Evolutionary conservation across 305 asterid genomes (phyloP), one percentile per base, ranked within the genome.

Genomic region (Fraxinus albicans): DNA sequence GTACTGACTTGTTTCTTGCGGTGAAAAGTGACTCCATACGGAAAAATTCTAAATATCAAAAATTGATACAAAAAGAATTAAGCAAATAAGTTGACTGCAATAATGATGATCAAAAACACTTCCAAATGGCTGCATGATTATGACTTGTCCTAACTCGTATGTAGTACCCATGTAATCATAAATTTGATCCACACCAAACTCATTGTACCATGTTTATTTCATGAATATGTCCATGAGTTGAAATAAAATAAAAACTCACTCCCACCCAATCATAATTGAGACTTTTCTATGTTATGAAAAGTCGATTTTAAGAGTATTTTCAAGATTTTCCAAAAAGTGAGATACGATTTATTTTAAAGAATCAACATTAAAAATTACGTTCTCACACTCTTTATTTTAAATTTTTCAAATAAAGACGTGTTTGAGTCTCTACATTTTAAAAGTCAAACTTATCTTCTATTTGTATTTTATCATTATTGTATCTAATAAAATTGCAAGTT

Each of bases 201-300:
- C 84, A 81, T 77, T 77, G 83, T 74, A 78, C 87, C 86, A 85
- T 80, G 83, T 86, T 80, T 81, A 50, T 74, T 70, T 23, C 89
- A 74, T 78, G 69, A 76, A 69, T 8, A 72, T 72, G 55, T 74
- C 50, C 82, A 40, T 19, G 55, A 19, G 17, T 29, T 79, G 35
- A 35, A 60, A n/a, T 79, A 65, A 79, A 80, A 73, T 23, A 23
- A 69, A 29, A 69, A 69, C 34, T 27, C 73, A 8, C 73, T 65
- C 35, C 6, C 73, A 2, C 35, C 73, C 73, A 65, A 65, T 27
- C 73, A 65, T 23, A 53, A 5, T 53, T 53, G 23, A n/a, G 25
- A n/a, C 23, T 53, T 53, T 63, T 65, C 6, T 23, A 65, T 65
- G 8, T 65, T 9, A 42, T 2, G 10, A 36, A 21, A 21, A 1